These are phyloP conservation scores for Plectosphaerella plurivora DNA, from an alignment of 2,329 filamentous ascomycete species.

Conservation along the genomic window DNA sequence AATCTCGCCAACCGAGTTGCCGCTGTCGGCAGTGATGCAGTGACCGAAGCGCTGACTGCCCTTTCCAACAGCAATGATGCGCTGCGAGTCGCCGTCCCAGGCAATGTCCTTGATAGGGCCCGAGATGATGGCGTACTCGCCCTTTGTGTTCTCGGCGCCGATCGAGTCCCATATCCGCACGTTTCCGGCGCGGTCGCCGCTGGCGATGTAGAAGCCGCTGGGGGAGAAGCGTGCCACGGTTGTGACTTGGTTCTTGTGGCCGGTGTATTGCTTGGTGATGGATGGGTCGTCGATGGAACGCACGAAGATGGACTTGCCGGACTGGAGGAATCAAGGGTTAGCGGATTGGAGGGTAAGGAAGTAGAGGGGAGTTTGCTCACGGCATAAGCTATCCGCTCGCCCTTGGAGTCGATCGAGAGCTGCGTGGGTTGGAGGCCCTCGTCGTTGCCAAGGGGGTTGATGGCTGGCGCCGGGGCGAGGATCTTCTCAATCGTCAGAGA, in stretches of 20 bases:
- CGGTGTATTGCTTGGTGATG: slow-evolving; percentile 82
- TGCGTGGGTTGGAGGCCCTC: slow-evolving; percentile 72
- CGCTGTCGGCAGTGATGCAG: slow-evolving; percentile 92
- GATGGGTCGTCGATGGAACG: slow-evolving; percentile 89
- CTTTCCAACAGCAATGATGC: slow-evolving; percentile 92
- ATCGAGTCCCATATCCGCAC: slow-evolving; percentile 93
- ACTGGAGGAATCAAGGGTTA: slow-evolving; percentile 42
- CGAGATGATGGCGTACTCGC: slow-evolving; percentile 91
- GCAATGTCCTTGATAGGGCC: slow-evolving; percentile 94
- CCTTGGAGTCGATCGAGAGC: slow-evolving; percentile 82
- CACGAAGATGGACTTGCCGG: slow-evolving; percentile 94
- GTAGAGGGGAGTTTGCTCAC: slow-evolving; percentile 46
- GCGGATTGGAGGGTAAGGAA: not conserved
- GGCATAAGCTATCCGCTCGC: slow-evolving; percentile 88
- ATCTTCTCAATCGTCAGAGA: slow-evolving; percentile 62
- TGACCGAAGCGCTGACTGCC: slow-evolving; percentile 91
- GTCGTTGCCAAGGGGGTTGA: slow-evolving; percentile 47
- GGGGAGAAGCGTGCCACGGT: slow-evolving; percentile 93
- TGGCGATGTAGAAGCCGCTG: slow-evolving; percentile 91
- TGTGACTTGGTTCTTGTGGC: slow-evolving; percentile 74
- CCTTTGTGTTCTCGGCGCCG: slow-evolving; percentile 79
- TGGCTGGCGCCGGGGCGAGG: slow-evolving; percentile 80
- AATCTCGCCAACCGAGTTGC: slow-evolving; percentile 93
- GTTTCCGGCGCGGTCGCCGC: slow-evolving; percentile 77
- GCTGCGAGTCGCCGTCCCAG: slow-evolving; percentile 95